Percentiles rank a stretch among this genome's conserved stretches.
Conservation (phyloP, 306 rosid genomes). For the Ormosia semicastrata region DNA sequence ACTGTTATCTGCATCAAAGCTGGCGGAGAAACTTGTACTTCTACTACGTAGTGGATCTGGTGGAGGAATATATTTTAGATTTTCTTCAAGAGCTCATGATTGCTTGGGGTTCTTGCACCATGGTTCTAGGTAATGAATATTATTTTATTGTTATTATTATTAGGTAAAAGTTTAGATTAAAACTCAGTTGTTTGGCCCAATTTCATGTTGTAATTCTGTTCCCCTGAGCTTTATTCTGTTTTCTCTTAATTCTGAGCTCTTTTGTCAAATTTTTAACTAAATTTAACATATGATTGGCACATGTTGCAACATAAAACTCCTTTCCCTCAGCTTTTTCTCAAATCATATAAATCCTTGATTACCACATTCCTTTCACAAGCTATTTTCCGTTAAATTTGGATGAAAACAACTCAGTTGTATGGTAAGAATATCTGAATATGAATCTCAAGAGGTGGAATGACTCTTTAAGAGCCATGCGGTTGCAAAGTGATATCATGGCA, state of each 20-base stretch:
- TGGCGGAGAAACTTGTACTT: conserved; percentile 78
- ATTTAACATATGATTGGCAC: conserved; percentile 3
- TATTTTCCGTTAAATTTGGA: conserved; percentile 2
- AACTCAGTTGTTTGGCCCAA: conserved; percentile 5
- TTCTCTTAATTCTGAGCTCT: neutral
- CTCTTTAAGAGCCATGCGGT: neutral
- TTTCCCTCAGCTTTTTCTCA: conserved; percentile 10
- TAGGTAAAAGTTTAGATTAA: neutral
- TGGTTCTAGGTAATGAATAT: conserved; percentile 81
- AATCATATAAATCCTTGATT: conserved; percentile 6
- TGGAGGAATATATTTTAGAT: conserved; percentile 68
- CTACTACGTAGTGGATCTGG: conserved; percentile 67
- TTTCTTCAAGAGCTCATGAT: conserved; percentile 74
- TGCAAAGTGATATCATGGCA: neutral
- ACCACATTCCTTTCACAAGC: neutral
- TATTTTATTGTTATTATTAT: conserved; percentile 6
- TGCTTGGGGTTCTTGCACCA: conserved; percentile 91
- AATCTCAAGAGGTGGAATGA: neutral
- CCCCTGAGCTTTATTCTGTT: neutral
- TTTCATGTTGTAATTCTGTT: neutral
- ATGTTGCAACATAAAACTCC: neutral
- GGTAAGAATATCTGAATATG: neutral
- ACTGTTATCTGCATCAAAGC: conserved; percentile 63
- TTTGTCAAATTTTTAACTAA: conserved; percentile 10
- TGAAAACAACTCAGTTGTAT: neutral